Evolutionary conservation across 2,329 filamentous ascomycete species (phyloP).

Genomic region (Fusarium sp.): DNA sequence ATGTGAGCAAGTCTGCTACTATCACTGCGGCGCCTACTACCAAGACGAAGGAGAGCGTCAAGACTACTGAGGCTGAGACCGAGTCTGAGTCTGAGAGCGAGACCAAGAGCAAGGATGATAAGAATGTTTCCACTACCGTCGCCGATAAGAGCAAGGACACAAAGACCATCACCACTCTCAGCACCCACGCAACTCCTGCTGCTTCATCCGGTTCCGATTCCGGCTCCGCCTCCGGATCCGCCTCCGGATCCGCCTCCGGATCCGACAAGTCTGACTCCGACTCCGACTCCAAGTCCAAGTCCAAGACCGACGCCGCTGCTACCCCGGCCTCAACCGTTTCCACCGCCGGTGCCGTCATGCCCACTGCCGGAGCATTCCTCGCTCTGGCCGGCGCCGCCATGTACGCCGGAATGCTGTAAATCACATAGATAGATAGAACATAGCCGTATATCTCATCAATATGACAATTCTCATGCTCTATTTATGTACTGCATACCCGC

Average conservation of each 20-base stretch:
- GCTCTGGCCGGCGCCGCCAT: constrained; percentile 47
- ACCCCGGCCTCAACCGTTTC: constrained; percentile 30
- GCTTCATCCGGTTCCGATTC: constrained; percentile 19
- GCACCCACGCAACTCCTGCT: constrained; percentile 18
- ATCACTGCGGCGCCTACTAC: constrained; percentile 36
- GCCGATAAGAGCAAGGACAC: constrained; percentile 20
- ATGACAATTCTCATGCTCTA: neutral
- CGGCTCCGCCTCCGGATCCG: constrained; percentile 18
- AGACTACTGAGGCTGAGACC: constrained; percentile 5
- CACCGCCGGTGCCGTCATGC: constrained; percentile 39
- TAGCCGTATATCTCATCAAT: neutral
- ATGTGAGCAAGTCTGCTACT: constrained; percentile 18
- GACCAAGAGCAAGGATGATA: constrained; percentile 4
- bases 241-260: constrained; percentile 21
- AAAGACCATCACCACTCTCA: constrained; percentile 20
- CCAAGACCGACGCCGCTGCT: constrained; percentile 29
- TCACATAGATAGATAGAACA: neutral
- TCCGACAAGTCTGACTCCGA: constrained; percentile 17
- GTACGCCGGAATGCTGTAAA: constrained; percentile 44
- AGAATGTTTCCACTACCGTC: constrained; percentile 5
- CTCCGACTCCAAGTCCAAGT: constrained; percentile 32
- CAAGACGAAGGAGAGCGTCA: constrained; percentile 7
- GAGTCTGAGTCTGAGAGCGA: constrained; percentile 3
- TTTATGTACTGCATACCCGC: neutral
- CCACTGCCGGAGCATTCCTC: constrained; percentile 42